Percentiles rank a stretch among this genome's conserved stretches.
phyloP scores from a whole-genome alignment of 176 grass and related monocot species.

The Tuctoria greenei region DNA sequence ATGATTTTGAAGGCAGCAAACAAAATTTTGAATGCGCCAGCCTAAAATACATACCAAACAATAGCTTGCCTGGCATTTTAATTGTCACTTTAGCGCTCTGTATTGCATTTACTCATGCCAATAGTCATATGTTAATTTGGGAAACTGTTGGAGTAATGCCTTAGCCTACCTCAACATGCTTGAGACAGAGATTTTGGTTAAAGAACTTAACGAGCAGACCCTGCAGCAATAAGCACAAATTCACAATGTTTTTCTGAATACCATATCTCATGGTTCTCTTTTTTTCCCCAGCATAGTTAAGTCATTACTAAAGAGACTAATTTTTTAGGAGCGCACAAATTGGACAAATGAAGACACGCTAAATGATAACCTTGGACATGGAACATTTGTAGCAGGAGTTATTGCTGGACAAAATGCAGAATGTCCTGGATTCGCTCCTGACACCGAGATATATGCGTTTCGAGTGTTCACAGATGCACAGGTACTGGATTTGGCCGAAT shows the following conservation, averaged over 20 bases:
- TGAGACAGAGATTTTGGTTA: no score
- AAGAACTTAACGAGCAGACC: neutral
- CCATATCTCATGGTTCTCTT: neutral
- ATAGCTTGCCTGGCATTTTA: neutral
- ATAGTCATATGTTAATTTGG: no score
- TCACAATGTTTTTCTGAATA: slow-evolving; percentile 28
- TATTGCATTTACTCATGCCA: no score
- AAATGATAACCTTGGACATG: slow-evolving; percentile 96
- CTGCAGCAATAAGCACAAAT: slow-evolving; percentile 17
- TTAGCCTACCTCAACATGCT: no score
- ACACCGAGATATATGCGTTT: slow-evolving; percentile 98
- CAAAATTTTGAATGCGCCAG: no score
- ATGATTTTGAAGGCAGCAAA: no score
- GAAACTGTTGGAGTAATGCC: neutral
- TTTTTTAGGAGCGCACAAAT: slow-evolving; percentile 89
- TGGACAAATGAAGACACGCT: slow-evolving; percentile 99
- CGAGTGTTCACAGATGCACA: slow-evolving; percentile 98
- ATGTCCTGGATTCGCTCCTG: slow-evolving; percentile 90
- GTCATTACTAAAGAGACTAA: slow-evolving; percentile 30
- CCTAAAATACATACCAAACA: no score
- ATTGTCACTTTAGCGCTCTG: no score
- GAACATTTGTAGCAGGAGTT: slow-evolving; percentile 97
- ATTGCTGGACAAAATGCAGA: slow-evolving; percentile 94
- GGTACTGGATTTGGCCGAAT: slow-evolving; percentile 58
- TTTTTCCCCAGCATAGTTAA: slow-evolving; percentile 11